Evolutionary conservation across 495 filamentous ascomycete genomes (phyloP).

Genomic region (Aspergillus bridgeri): DNA sequence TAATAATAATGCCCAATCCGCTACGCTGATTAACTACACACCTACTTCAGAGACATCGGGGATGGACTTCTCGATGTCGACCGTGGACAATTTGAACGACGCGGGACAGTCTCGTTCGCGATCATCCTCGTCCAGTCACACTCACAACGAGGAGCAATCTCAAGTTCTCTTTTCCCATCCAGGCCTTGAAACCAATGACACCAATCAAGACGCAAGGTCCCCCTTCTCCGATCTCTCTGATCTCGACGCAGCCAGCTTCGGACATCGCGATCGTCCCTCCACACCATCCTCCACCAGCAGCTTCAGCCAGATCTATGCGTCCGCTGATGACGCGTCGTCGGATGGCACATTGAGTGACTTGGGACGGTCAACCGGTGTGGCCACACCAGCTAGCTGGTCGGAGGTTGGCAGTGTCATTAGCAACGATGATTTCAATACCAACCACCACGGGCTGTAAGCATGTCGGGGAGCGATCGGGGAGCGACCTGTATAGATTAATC

Average conservation of each 20-base stretch:
- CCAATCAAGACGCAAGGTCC: slow-evolving; percentile 23
- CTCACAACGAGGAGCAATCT: slow-evolving; percentile 30
- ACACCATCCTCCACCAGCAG: slow-evolving; percentile 36
- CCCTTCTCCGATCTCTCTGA: slow-evolving; percentile 28
- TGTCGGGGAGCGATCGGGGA: no score
- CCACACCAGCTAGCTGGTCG: slow-evolving; percentile 72
- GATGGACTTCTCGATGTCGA: slow-evolving; percentile 10
- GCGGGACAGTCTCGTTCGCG: slow-evolving; percentile 15
- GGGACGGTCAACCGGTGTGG: slow-evolving; percentile 44
- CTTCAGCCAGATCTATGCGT: slow-evolving; percentile 33
- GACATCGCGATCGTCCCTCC: slow-evolving; percentile 29
- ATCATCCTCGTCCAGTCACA: slow-evolving; percentile 26
- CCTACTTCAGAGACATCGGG: slow-evolving; percentile 44
- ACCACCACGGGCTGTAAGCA: slow-evolving; percentile 27
- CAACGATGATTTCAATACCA: slow-evolving; percentile 34
- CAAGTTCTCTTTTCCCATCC: slow-evolving; percentile 37
- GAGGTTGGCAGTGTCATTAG: slow-evolving; percentile 74
- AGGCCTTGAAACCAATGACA: slow-evolving; percentile 27
- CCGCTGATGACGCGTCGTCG: slow-evolving; percentile 29
- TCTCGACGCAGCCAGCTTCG: slow-evolving; percentile 11
- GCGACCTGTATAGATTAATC: slow-evolving; percentile 4
- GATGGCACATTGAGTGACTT: slow-evolving; percentile 66
- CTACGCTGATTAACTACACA: slow-evolving; percentile 43
- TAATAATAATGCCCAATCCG: slow-evolving; percentile 35
- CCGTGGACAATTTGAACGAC: slow-evolving; percentile 3